A percentile compares a stretch with the other conserved stretches of the same genome.
These are phyloP conservation scores for Xylogone sp. DNA, from an alignment of 2,329 filamentous ascomycete genomes.

Conservation along the genomic window DNA sequence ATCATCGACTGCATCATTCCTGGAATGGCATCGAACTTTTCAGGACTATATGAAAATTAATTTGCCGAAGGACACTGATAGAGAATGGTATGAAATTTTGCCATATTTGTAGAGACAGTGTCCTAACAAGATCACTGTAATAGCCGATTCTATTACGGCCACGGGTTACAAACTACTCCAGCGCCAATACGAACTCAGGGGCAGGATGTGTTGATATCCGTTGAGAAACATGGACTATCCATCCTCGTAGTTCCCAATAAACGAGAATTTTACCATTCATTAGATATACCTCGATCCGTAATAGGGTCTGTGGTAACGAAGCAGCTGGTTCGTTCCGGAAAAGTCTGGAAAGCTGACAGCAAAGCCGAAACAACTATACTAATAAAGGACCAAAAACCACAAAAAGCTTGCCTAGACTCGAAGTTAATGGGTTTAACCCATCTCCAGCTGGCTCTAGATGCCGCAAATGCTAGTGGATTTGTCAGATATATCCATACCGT, in stretches of 20 bases:
- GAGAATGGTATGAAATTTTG: not conserved
- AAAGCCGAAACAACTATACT: too few relatives aligned
- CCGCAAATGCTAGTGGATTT: not conserved
- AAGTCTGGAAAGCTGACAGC: too few relatives aligned
- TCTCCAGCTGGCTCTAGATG: not conserved
- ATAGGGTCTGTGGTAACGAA: not conserved
- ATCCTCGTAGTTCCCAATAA: not conserved
- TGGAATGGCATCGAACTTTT: constrained; percentile 19
- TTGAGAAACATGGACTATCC: not conserved
- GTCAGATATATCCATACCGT: not conserved
- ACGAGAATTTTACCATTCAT: not conserved
- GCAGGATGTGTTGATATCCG: not conserved
- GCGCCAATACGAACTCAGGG: not conserved
- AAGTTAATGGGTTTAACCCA: not conserved
- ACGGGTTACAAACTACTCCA: not conserved
- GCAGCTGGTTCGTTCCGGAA: not conserved
- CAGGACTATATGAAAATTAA: constrained; percentile 15
- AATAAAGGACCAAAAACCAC: too few relatives aligned
- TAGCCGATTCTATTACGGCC: not conserved
- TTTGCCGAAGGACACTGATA: not conserved
- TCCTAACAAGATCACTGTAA: not conserved
- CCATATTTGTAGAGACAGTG: not conserved
- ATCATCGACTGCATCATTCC: constrained; percentile 5
- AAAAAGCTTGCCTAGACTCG: not conserved
- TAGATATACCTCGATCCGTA: not conserved